Evolutionary conservation across 345 rosid genomes (phyloP).

Genomic region (Gossypium stocksii): DNA sequence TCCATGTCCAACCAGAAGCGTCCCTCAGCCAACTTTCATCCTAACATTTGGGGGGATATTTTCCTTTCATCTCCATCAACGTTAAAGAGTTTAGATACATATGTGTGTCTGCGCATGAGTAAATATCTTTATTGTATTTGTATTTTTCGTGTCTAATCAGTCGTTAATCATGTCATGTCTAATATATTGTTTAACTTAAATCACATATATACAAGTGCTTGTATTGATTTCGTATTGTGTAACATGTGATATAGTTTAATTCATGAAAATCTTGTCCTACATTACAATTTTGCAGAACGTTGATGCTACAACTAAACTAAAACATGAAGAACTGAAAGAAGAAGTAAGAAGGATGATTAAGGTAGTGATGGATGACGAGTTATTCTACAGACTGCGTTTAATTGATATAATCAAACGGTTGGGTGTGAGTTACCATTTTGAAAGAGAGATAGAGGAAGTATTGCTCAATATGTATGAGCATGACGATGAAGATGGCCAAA

Average conservation of each 20-base stretch:
- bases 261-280: background rate
- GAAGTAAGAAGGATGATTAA: background rate
- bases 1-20: background rate
- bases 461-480: background rate
- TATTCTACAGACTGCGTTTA: background rate
- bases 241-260: no score
- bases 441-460: background rate
- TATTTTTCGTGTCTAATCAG: no score
- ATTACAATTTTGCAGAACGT: background rate
- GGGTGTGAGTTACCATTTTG: background rate
- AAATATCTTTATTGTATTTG: background rate
- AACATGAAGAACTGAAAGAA: background rate
- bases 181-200: no score
- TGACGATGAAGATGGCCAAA: background rate
- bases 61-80: background rate
- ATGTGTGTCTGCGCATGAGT: background rate
- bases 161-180: no score
- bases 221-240: no score
- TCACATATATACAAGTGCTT: no score
- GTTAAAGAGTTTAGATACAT: background rate
- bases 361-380: background rate
- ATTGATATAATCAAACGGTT: background rate
- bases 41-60: background rate
- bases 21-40: background rate
- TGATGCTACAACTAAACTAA: background rate